These are phyloP conservation scores for Syzygium jambos DNA, from an alignment of 345 rosid genomes.

Conservation along the genomic window DNA sequence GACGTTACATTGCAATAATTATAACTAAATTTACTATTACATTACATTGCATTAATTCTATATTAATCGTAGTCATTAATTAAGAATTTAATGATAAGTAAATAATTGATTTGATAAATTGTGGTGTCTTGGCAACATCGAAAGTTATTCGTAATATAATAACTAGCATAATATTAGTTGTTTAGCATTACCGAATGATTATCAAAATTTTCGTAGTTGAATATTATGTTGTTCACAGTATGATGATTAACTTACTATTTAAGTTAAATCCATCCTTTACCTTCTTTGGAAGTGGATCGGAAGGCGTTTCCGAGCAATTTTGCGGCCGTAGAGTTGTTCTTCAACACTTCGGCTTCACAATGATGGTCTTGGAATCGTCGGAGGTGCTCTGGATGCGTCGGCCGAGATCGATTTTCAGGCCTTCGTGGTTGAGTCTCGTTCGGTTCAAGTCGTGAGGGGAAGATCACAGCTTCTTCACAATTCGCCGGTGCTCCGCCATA, in stretches of 20 bases:
- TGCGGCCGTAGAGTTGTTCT: too few species aligned
- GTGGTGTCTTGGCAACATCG: background rate
- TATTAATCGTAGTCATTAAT: background rate
- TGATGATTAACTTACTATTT: background rate
- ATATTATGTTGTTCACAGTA: background rate
- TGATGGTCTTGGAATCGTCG: too few species aligned
- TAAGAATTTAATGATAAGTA: background rate
- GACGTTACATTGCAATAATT: background rate
- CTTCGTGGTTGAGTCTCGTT: too few species aligned
- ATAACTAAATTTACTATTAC: background rate
- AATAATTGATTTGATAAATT: background rate
- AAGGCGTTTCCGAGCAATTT: too few species aligned
- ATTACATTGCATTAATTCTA: background rate
- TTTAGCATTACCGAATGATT: background rate
- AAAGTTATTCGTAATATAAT: background rate
- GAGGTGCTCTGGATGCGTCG: too few species aligned
- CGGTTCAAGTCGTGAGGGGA: too few species aligned
- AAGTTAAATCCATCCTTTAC: background rate
- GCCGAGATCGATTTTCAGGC: too few species aligned
- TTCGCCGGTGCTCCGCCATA: too few species aligned
- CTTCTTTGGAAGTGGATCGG: too few species aligned
- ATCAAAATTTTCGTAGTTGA: background rate
- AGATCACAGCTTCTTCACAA: too few species aligned
- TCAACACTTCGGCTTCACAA: too few species aligned
- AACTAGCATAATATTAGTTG: background rate